phyloP scores from a whole-genome alignment of 2,329 filamentous ascomycete genomes.

The Alternaria triticina region DNA sequence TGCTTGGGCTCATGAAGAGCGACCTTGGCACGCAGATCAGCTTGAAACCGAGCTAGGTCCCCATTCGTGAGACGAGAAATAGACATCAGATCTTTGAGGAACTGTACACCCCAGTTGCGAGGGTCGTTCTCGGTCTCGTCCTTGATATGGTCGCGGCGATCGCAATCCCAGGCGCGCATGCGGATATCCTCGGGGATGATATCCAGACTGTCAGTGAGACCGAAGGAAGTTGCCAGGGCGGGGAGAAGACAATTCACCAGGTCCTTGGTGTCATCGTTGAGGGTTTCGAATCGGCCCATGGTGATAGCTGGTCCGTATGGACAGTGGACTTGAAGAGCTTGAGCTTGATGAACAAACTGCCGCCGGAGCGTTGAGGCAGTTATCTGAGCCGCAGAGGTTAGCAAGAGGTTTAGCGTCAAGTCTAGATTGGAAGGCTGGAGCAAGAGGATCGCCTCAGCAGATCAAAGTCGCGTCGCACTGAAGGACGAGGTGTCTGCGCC shows the following conservation, averaged over 20 bases:
- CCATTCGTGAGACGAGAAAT: conserved; percentile 40
- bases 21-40: conserved; percentile 33
- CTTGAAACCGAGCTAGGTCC: conserved; percentile 34
- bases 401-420: neutral
- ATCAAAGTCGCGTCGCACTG: neutral
- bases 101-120: conserved; percentile 47
- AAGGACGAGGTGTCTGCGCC: neutral
- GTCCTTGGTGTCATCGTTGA: conserved; percentile 43
- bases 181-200: conserved; percentile 45
- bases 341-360: neutral
- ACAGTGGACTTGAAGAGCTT: neutral
- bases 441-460: neutral
- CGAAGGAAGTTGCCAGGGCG: conserved; percentile 34
- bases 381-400: neutral
- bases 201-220: conserved; percentile 26
- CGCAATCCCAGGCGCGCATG: conserved; percentile 47
- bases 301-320: neutral
- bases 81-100: conserved; percentile 42
- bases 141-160: conserved; percentile 43
- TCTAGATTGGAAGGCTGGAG: neutral
- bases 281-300: conserved; percentile 41
- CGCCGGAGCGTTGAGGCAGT: neutral
- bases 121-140: conserved; percentile 42
- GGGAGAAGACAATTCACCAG: conserved; percentile 41
- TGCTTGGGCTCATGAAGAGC: conserved; percentile 34